Percentiles rank a stretch among this genome's conserved stretches.
These are phyloP conservation scores for Oryza meridionalis DNA, from an alignment of 176 grass and related monocot species.

Conservation along the genomic window DNA sequence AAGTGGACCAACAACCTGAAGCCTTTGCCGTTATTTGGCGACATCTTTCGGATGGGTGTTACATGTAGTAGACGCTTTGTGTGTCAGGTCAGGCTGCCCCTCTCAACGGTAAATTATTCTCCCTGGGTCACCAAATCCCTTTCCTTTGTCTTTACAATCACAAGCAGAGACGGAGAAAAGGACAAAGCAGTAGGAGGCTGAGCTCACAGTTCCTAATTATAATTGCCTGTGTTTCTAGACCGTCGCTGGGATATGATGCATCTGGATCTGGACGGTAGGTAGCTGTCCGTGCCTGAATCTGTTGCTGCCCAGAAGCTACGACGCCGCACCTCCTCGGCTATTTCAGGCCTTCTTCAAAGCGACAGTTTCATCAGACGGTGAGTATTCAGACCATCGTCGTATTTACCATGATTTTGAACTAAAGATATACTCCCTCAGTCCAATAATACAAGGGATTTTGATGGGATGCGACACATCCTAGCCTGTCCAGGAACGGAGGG, in stretches of 20 bases:
- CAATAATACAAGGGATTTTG: too few species aligned
- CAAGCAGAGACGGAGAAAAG: slow-evolving; percentile 1
- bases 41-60: background rate
- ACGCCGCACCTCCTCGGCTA: background rate
- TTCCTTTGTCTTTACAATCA: background rate
- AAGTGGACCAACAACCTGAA: background rate
- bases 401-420: too few species aligned
- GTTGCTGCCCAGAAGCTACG: too few species aligned
- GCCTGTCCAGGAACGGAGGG: too few species aligned
- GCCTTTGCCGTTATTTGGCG: background rate
- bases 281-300: too few species aligned
- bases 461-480: too few species aligned
- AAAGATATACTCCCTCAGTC: too few species aligned
- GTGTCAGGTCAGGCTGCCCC: slow-evolving; percentile 8
- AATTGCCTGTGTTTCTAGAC: background rate
- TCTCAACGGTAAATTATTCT: slow-evolving; percentile 40
- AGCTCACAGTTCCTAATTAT: background rate
- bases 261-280: background rate
- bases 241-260: background rate
- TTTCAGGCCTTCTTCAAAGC: background rate
- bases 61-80: background rate
- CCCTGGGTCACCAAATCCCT: background rate
- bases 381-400: background rate
- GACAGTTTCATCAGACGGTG: background rate
- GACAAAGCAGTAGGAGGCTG: slow-evolving; percentile 15